Base-by-base conservation (phyloP, 257 asterid species). In the Solanum lycopersicoides region DNA sequence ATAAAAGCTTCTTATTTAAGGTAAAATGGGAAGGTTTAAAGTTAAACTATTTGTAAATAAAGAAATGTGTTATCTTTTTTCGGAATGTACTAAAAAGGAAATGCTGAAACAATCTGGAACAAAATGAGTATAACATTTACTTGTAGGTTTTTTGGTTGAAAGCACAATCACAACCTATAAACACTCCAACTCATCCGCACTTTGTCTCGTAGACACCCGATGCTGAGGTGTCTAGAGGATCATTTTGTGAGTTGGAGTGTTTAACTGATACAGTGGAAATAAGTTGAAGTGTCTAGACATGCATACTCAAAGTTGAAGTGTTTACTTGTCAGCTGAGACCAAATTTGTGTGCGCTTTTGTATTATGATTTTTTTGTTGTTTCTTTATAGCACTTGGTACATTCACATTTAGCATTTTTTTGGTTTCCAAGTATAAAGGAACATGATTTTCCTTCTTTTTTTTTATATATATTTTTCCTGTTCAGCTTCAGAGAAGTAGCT, bases 241-340 rank as follows among this genome's bases (percentile, higher is more conserved):
- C 53, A 45, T 12, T 45, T 45, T 45, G 53, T 45, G 12, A 12
- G 16, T 45, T 45, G 5, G 53, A 12, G 0, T 44, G 1, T 44
- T 44, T 12, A 44, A 44, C 15, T 44, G 15, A 44, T 15, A 3
- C 5, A 44, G 2, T 42, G 14, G 4, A 44, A 14, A 44, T 4
- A 11, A 44, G 10, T 6, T 53, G 63, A 53, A 6, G 10, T 18
- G n/a, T 53, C 63, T 45, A 45, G 6, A 45, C 5, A 0, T 45
- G 6, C 53, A 12, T 45, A 45, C 6, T 45, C 53, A 45, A 45
- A 45, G 2, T 45, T 45, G 16, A 12, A 45, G 16, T 45, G n/a
- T 53, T 53, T 18, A 53, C 1, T 53, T 18, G 2, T 56, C n/a
- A 0, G 1, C 4, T 53, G 0, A 6, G 23, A 3, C 65, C 10